A percentile compares a stretch with the other conserved stretches of the same genome.
These are phyloP conservation scores for Diatrype stigma DNA, from an alignment of 2,329 filamentous ascomycete genomes.

Conservation along the genomic window DNA sequence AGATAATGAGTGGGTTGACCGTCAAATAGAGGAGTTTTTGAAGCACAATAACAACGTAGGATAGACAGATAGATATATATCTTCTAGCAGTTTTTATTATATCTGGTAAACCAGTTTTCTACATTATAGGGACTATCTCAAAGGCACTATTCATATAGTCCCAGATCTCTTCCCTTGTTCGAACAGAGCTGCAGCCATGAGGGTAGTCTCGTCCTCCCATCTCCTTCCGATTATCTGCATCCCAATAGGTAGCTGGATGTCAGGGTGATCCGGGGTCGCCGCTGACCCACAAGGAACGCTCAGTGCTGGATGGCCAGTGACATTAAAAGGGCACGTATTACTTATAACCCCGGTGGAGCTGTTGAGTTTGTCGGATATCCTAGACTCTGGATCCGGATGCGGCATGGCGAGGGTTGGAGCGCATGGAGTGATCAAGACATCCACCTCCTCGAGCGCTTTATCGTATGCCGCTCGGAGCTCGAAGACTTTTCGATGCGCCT, in stretches of 20 bases:
- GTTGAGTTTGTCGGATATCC: slow-evolving; percentile 31
- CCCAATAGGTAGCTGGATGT: slow-evolving; percentile 21
- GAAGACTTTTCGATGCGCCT: slow-evolving; percentile 43
- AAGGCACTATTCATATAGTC: neutral
- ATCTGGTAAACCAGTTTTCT: no score
- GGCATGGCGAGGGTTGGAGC: slow-evolving; percentile 41
- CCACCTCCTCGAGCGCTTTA: slow-evolving; percentile 36
- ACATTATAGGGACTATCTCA: no score
- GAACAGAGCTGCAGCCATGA: slow-evolving; percentile 21
- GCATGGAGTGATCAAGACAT: slow-evolving; percentile 47
- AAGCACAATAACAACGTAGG: neutral
- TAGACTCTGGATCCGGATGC: slow-evolving; percentile 23
- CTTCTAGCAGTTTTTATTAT: no score
- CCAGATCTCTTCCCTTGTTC: slow-evolving; percentile 14
- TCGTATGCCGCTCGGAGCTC: slow-evolving; percentile 45
- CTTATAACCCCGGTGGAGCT: slow-evolving; percentile 40
- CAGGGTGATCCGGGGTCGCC: slow-evolving; percentile 1
- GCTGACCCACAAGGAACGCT: slow-evolving; percentile 36
- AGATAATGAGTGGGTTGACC: slow-evolving; percentile 30
- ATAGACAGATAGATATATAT: no score
- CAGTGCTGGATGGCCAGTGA: slow-evolving; percentile 45
- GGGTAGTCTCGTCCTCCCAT: slow-evolving; percentile 22
- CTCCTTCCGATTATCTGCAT: slow-evolving; percentile 28
- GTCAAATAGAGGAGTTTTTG: slow-evolving; percentile 25
- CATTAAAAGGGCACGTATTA: slow-evolving; percentile 45